A percentile compares a stretch with the other conserved stretches of the same genome.
phyloP scores from a whole-genome alignment of 441 rosid species.

The Jatropha multifida region DNA sequence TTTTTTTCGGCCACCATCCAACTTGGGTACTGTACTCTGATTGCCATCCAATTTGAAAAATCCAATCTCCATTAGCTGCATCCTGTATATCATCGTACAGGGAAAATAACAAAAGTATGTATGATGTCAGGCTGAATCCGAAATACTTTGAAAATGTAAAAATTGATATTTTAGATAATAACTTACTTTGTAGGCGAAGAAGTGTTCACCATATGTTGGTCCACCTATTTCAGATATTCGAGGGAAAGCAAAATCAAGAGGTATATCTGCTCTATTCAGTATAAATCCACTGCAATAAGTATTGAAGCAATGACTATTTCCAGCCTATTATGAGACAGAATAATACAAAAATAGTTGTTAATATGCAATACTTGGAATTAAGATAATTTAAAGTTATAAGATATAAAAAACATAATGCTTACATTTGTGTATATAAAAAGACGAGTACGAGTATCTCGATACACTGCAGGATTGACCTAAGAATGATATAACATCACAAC shows the following conservation, averaged over 20 bases:
- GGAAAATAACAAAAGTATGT: background rate
- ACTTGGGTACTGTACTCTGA: background rate
- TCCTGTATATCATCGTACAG: too few species aligned
- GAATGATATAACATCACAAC: too few species aligned
- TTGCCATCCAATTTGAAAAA: background rate
- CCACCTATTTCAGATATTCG: too few species aligned
- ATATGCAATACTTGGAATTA: background rate
- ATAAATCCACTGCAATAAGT: background rate
- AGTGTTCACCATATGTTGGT: too few species aligned
- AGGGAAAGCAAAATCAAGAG: too few species aligned
- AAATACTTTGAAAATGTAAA: background rate
- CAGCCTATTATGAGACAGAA: background rate
- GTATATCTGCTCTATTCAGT: too few species aligned
- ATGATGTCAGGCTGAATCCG: too few species aligned
- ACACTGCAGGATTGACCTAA: constrained; percentile 22
- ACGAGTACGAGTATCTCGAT: constrained; percentile 11
- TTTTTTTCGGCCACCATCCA: constrained; percentile 22
- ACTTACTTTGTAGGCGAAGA: too few species aligned
- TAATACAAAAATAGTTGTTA: background rate
- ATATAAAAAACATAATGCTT: background rate
- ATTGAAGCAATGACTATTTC: background rate
- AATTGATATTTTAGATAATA: background rate
- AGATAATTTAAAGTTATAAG: background rate
- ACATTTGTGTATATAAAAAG: constrained; percentile 10
- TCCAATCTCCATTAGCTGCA: too few species aligned